Evolutionary conservation across 2,329 filamentous ascomycete species (phyloP), one percentile per base, ranked within the genome.

Genomic region (Penicillium psychrosexuale): DNA sequence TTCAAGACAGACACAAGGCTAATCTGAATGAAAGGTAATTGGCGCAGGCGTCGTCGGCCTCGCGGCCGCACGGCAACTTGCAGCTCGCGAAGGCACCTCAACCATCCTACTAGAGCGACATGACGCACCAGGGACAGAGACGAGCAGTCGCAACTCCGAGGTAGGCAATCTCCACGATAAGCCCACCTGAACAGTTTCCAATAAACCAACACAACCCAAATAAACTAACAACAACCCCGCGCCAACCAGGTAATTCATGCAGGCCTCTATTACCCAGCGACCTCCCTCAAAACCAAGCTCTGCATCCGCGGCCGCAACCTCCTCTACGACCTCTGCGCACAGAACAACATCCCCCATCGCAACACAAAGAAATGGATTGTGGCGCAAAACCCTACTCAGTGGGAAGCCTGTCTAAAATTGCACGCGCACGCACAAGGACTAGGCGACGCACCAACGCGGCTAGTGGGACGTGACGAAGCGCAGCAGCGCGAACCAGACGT

Each of bases 281-380:
- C 77, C 38, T 87, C 86, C 1, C 83, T 97, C 50, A 99, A 99
- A 76, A 91, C 92, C 1, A 76, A 77, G 15, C 83, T 99, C 12
- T 99, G 94, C 75, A 80, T 97, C 60, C 77, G 79, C 31, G 94
- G 94, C 56, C 87, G 87, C 63, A 70, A 86, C 31, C 79, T 91
- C 70, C 79, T 97, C 56, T 99, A 99, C 75, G 80, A 79, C 4
- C 83, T 96, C 39, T 97, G 93, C 77, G 74, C 77, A 5, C 76
- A 76, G 53, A 78, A 89, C 65, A 73, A 74, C 54, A 88, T 99
- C 47, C 84, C 84, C 0, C 83, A 94, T 74, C 80, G 80, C 51
- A 87, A 87, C 69, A 89, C 85, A 24, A 91, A 91, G 56, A 97
- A 97, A 78, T 97, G 93, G 92, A 89, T 97, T 66, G 89, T 97